Conservation (phyloP, 768 basidiomycete species). For the Trametes cinnabarina region DNA sequence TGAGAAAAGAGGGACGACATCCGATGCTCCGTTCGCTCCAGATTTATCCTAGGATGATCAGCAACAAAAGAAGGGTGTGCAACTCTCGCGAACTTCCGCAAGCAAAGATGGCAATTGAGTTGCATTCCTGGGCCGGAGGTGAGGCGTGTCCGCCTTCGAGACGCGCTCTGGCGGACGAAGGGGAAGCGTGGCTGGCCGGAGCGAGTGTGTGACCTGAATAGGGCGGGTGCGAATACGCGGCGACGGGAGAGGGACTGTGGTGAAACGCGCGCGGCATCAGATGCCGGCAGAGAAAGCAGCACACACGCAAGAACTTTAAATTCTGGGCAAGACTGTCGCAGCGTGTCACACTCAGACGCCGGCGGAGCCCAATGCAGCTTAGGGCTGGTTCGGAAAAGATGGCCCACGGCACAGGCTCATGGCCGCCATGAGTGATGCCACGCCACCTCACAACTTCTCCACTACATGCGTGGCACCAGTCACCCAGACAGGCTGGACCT, state of each 20-base stretch:
- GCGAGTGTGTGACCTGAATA: slow-evolving; percentile 3
- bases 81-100: slow-evolving; percentile 9
- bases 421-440: background rate
- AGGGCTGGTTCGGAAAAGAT: slow-evolving; percentile 1
- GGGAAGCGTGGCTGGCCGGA: slow-evolving; percentile 6
- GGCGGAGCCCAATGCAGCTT: slow-evolving; percentile 15
- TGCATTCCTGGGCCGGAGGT: background rate
- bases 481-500: background rate
- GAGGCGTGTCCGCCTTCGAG: slow-evolving; percentile 1
- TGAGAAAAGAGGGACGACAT: slow-evolving; percentile 8
- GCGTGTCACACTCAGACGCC: slow-evolving; percentile 9
- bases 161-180: background rate
- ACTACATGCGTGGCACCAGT: too few species aligned
- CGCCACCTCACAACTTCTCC: slow-evolving; percentile 1
- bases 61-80: slow-evolving; percentile 18
- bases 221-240: slow-evolving; percentile 13
- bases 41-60: slow-evolving; percentile 20
- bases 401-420: background rate
- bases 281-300: slow-evolving; percentile 18
- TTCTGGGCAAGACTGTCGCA: slow-evolving; percentile 12
- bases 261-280: slow-evolving; percentile 26
- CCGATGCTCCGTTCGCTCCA: slow-evolving; percentile 19
- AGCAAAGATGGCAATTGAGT: slow-evolving; percentile 2
- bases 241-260: slow-evolving; percentile 7
- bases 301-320: slow-evolving; percentile 15